Evolutionary conservation across 495 filamentous ascomycete species (phyloP).

Genomic region (Aspergillus sclerotiicarbonarius): DNA sequence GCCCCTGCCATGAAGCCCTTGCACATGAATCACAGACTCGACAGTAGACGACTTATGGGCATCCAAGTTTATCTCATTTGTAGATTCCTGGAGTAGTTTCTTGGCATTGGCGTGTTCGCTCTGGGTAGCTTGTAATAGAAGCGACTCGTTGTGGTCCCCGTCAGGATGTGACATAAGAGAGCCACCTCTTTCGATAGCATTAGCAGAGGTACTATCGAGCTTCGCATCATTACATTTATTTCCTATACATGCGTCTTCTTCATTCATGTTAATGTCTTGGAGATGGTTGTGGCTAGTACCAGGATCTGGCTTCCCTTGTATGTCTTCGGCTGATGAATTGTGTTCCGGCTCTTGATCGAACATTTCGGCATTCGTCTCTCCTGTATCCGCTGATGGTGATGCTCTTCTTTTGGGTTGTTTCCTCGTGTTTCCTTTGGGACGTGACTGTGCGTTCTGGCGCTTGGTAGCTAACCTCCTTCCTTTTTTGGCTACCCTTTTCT

Average conservation of each 20-base stretch:
- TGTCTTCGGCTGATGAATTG: not conserved
- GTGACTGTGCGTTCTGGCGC: too few relatives aligned
- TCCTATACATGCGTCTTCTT: not conserved
- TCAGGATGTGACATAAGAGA: not conserved
- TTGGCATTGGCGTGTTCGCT: not conserved
- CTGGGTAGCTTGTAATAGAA: not conserved
- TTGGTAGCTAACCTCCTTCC: constrained; percentile 1
- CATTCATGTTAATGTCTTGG: not conserved
- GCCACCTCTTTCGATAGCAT: not conserved
- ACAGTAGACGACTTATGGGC: not conserved
- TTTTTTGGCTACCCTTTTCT: constrained; percentile 2
- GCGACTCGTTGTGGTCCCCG: not conserved
- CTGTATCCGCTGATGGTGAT: not conserved
- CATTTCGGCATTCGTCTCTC: not conserved
- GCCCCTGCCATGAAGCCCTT: constrained; percentile 23
- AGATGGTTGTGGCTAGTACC: not conserved
- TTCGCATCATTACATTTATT: not conserved
- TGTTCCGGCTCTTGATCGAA: not conserved
- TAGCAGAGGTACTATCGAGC: not conserved
- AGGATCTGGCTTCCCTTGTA: not conserved
- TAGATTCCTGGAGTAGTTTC: not conserved
- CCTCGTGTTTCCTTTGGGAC: not conserved
- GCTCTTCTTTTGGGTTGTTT: not conserved
- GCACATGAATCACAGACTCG: not conserved
- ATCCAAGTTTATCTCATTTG: not conserved